phyloP scores from a whole-genome alignment of 768 basidiomycete species.

The Phaffia australis region DNA sequence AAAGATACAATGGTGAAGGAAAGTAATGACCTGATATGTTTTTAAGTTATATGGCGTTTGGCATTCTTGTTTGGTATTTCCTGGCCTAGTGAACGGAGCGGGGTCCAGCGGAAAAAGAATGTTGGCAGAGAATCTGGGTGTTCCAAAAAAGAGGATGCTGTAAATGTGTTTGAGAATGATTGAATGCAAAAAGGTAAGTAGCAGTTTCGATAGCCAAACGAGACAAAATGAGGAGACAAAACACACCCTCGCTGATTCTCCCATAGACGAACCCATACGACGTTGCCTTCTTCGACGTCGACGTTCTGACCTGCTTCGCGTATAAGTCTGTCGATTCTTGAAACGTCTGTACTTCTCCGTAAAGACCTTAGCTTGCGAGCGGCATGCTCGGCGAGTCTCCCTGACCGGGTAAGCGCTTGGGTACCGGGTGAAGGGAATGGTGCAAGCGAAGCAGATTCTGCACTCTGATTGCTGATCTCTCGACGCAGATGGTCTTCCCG shows the following conservation, averaged over 20 bases:
- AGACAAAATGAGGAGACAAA: background rate
- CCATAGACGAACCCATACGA: constrained; percentile 24
- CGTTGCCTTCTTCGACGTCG: constrained; percentile 1
- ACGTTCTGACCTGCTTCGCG: too few relatives aligned
- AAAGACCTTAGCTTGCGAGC: too few relatives aligned
- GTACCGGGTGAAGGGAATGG: too few relatives aligned
- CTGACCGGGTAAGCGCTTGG: too few relatives aligned
- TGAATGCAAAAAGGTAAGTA: background rate
- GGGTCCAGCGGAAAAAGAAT: constrained; percentile 19
- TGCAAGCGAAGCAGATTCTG: too few relatives aligned
- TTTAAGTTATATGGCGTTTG: constrained; percentile 19
- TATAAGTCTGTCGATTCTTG: too few relatives aligned
- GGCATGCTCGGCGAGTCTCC: too few relatives aligned
- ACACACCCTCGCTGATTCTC: constrained; percentile 23
- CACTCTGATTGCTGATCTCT: too few relatives aligned
- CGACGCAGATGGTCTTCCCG: too few relatives aligned
- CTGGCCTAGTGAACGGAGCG: constrained; percentile 13
- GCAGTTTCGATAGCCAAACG: background rate
- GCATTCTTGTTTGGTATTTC: constrained; percentile 9
- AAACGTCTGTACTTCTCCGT: too few relatives aligned
- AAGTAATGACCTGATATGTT: constrained; percentile 5
- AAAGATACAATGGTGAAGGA: background rate
- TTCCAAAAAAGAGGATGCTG: constrained; percentile 22
- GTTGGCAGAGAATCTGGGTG: constrained; percentile 7
- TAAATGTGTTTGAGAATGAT: background rate